Percentiles rank a stretch among this genome's conserved stretches.
Evolutionary conservation across 441 rosid genomes (phyloP).

Genomic region (Flueggea neowawraea): DNA sequence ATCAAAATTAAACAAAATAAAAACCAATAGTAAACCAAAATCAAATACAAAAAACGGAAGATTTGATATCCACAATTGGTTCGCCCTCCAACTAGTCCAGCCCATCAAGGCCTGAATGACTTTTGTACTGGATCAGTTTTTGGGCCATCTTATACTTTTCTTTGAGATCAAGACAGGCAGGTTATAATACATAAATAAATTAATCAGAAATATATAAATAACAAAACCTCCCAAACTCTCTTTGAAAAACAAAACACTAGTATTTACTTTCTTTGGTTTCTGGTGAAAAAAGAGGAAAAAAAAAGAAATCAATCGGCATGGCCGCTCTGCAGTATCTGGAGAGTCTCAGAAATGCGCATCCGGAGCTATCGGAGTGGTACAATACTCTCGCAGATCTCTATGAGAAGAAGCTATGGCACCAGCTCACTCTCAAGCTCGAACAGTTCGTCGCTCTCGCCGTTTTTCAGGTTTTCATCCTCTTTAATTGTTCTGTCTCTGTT

Average conservation of each 20-base stretch:
- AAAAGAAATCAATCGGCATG: slow-evolving; percentile 25
- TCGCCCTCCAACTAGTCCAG: no score
- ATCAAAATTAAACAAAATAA: no score
- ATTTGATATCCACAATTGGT: no score
- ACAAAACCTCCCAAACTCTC: neutral
- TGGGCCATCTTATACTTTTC: neutral
- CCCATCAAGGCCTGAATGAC: no score
- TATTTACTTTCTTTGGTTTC: no score
- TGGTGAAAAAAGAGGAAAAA: neutral
- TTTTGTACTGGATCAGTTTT: no score
- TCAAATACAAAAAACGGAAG: no score
- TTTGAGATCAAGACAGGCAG: neutral
- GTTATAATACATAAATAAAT: no score
- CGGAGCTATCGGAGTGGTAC: slow-evolving; percentile 85
- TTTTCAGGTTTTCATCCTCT: slow-evolving; percentile 51
- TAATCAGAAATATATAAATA: no score
- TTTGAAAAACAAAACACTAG: neutral
- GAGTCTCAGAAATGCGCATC: slow-evolving; percentile 50
- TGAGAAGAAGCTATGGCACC: slow-evolving; percentile 97
- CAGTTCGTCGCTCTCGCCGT: slow-evolving; percentile 80
- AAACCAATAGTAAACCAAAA: no score
- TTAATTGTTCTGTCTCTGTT: no score
- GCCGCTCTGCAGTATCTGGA: slow-evolving; percentile 87
- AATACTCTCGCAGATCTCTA: slow-evolving; percentile 83
- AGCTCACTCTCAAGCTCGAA: slow-evolving; percentile 94